Base-by-base conservation (phyloP, 2,329 filamentous ascomycete genomes). In the Hypoxylon sp. region DNA sequence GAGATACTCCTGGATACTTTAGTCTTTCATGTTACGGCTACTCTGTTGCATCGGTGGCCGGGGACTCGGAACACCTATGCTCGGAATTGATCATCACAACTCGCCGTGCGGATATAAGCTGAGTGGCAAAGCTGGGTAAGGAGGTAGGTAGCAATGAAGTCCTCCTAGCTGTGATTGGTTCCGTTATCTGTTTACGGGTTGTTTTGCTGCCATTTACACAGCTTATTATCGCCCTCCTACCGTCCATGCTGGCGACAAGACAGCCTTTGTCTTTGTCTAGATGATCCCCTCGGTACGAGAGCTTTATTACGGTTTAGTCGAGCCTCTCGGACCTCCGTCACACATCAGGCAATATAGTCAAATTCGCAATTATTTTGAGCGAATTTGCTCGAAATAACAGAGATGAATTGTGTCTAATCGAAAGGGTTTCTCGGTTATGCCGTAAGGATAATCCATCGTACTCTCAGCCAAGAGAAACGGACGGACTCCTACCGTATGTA, bases 271-370 rank as follows among this genome's bases (percentile, higher is more conserved):
- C 52, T 42, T 44, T 53, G 26, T 46, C 50, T 35, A 63, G 56
- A 47, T 42, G 33, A 9, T 53, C 24, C 56, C n/a, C 35, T 61
- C 26, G 47, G 35, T 46, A 64, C 53, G 56, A 52, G 37, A 53
- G 44, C 10, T 50, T 50, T 31, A 59, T 46, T 46, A 37, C 54
- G 44, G 37, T 63, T 59, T 22, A 53, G 19, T 63, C 63, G n/a
- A 65, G 44, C 48, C 65, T 63, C 66, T 65, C 69, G 69, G 69
- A 71, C 69, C 66, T 71, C 69, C 69, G 69, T 59, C 44, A 42
- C 55, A 29, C 33, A 51, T 37, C 60, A 65, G 56, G n/a, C 51
- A 39, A 58, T 26, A 29, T 50, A 57, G 31, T 56, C 56, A 50
- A 52, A n/a, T 59, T 61, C 48, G 50, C 48, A 52, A 56, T 64